These are phyloP conservation scores for Ustilago crameri DNA, from an alignment of 1,284 basidiomycete genomes.

Conservation along the genomic window DNA sequence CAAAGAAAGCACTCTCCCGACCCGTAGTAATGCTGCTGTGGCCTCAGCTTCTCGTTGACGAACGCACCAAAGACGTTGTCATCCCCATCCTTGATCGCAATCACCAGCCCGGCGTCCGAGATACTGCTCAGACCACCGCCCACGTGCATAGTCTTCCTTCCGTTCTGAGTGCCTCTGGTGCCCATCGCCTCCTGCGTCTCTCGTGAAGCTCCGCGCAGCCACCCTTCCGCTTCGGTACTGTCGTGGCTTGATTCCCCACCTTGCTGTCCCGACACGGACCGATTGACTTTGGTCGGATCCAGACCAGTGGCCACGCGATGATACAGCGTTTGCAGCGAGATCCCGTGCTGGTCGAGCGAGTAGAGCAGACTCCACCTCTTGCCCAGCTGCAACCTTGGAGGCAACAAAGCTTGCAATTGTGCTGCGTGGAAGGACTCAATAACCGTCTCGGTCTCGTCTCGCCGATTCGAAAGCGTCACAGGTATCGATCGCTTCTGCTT, in stretches of 20 bases:
- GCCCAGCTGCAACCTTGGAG: constrained; percentile 82
- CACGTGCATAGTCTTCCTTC: constrained; percentile 27
- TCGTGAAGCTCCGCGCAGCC: constrained; percentile 56
- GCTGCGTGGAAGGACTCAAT: constrained; percentile 58
- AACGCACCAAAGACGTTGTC: constrained; percentile 67
- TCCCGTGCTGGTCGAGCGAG: constrained; percentile 93
- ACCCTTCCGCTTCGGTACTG: constrained; percentile 37
- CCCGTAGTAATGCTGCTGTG: constrained; percentile 63
- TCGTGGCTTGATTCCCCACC: constrained; percentile 2
- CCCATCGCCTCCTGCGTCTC: constrained; percentile 51
- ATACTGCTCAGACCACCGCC: constrained; percentile 47
- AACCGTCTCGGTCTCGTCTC: constrained; percentile 58
- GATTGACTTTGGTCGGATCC: constrained; percentile 22
- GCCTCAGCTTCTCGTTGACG: constrained; percentile 61
- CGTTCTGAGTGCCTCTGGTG: constrained; percentile 7
- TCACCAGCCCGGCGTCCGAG: constrained; percentile 57
- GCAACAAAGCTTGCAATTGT: constrained; percentile 70
- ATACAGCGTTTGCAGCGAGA: constrained; percentile 83
- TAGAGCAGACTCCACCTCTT: constrained; percentile 87
- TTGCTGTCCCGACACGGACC: constrained; percentile 10
- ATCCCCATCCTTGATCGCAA: constrained; percentile 58
- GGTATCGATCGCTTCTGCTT: constrained; percentile 41
- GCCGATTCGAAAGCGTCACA: constrained; percentile 53
- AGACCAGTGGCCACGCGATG: constrained; percentile 47
- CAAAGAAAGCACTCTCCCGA: constrained; percentile 61